Conservation (phyloP, 116 monocot genomes). For the Trichopus zeylanicus region DNA sequence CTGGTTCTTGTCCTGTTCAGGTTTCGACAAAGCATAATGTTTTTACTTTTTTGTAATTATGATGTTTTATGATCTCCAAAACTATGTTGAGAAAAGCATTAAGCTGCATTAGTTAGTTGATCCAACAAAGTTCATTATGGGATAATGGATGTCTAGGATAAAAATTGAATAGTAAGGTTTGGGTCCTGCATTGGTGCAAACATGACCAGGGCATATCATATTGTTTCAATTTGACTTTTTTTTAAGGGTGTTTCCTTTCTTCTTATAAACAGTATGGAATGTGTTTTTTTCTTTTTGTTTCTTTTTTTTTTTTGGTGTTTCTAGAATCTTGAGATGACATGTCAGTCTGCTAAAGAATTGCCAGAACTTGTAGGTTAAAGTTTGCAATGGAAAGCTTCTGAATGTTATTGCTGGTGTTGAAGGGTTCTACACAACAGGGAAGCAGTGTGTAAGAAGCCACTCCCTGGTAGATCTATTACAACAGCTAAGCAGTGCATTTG, state of each 20-base stretch:
- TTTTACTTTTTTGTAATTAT: too few relatives aligned
- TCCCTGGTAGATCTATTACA: constrained; percentile 82
- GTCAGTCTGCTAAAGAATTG: background rate
- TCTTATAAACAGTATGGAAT: background rate
- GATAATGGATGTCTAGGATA: background rate
- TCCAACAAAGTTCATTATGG: background rate
- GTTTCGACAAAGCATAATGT: too few relatives aligned
- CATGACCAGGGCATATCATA: too few relatives aligned
- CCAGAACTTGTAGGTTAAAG: constrained; percentile 58
- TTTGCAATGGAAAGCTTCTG: constrained; percentile 84
- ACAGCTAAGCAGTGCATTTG: constrained; percentile 81
- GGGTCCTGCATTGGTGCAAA: too few relatives aligned
- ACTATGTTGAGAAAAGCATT: background rate
- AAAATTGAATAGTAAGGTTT: too few relatives aligned
- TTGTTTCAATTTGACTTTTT: too few relatives aligned
- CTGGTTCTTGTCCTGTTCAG: too few relatives aligned
- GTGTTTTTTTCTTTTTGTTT: background rate
- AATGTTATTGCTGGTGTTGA: constrained; percentile 51
- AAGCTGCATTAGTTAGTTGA: too few relatives aligned
- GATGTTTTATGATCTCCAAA: background rate
- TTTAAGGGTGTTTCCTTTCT: background rate
- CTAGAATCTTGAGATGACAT: background rate
- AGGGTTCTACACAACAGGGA: constrained; percentile 70
- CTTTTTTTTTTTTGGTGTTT: background rate
- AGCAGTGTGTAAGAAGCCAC: constrained; percentile 47